These are phyloP conservation scores for Balakata baccata DNA, from an alignment of 345 rosid genomes.

Conservation along the genomic window DNA sequence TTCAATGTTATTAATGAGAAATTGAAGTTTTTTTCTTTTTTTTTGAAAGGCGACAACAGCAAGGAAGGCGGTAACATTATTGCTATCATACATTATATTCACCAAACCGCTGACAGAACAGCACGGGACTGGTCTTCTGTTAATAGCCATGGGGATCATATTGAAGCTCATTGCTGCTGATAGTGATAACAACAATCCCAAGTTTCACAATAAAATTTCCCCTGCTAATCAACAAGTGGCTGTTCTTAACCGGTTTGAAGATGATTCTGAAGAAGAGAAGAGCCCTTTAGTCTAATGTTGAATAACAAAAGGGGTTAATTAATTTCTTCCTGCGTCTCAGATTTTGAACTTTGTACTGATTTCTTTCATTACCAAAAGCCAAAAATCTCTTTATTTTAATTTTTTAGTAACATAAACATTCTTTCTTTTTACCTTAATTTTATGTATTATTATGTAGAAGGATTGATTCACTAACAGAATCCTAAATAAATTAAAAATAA, in stretches of 20 bases:
- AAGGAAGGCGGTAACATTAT: constrained; percentile 66
- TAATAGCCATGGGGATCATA: constrained; percentile 73
- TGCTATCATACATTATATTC: constrained; percentile 80
- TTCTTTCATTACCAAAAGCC: too few relatives aligned
- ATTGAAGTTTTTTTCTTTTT: neutral
- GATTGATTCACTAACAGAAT: too few relatives aligned
- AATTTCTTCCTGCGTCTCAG: too few relatives aligned
- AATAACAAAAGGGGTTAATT: too few relatives aligned
- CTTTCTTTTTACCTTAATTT: too few relatives aligned
- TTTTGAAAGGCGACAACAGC: constrained; percentile 50
- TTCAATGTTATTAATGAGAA: neutral
- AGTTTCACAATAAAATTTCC: constrained; percentile 4
- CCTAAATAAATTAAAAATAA: too few relatives aligned
- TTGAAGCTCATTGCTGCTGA: constrained; percentile 49
- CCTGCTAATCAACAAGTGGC: neutral
- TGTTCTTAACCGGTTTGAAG: neutral
- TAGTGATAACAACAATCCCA: constrained; percentile 12
- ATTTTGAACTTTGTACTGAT: too few relatives aligned
- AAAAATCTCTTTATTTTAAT: too few relatives aligned
- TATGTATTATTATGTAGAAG: too few relatives aligned
- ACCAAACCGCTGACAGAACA: constrained; percentile 84
- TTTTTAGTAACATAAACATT: too few relatives aligned
- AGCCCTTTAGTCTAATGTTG: constrained; percentile 33
- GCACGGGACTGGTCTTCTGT: constrained; percentile 65
- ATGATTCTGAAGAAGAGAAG: constrained; percentile 21